Percentiles rank a stretch among this genome's conserved stretches.
These are phyloP conservation scores for Penicillium lividum DNA, from an alignment of 495 filamentous ascomycete species.

Conservation along the genomic window DNA sequence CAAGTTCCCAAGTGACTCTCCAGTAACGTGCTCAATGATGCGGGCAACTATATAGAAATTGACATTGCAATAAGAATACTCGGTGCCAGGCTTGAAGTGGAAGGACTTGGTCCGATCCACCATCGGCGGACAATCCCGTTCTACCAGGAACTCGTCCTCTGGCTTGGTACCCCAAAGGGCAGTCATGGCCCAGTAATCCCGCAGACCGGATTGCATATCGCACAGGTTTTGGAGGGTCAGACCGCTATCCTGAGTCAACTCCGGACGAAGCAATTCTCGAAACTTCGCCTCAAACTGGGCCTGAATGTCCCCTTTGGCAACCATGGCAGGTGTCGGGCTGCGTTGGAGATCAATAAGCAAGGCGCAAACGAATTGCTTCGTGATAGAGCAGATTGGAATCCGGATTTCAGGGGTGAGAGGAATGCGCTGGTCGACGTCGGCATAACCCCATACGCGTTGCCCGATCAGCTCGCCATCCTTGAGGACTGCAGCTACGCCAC, in stretches of 20 bases:
- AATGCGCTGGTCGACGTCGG: conserved; percentile 29
- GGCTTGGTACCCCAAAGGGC: conserved; percentile 34
- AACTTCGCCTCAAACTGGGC: conserved; percentile 24
- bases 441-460: conserved; percentile 36
- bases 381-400: conserved; percentile 40
- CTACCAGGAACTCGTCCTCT: conserved; percentile 30
- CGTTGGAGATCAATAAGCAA: conserved; percentile 32
- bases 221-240: conserved; percentile 30
- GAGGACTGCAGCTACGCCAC: conserved; percentile 32
- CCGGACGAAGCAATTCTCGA: conserved; percentile 21
- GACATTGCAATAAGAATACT: conserved; percentile 36
- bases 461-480: conserved; percentile 31
- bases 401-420: conserved; percentile 23
- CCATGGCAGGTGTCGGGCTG: conserved; percentile 22
- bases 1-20: conserved; percentile 25
- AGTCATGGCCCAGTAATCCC: conserved; percentile 42
- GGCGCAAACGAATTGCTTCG: conserved; percentile 37
- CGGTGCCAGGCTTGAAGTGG: conserved; percentile 33
- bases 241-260: conserved; percentile 15
- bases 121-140: conserved; percentile 19
- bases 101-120: conserved; percentile 30
- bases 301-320: conserved; percentile 21
- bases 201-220: conserved; percentile 37
- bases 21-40: conserved; percentile 30
- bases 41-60: conserved; percentile 36